Conservation (phyloP, 1,284 basidiomycete species). For the Tilletiopsis washingtonensis region DNA sequence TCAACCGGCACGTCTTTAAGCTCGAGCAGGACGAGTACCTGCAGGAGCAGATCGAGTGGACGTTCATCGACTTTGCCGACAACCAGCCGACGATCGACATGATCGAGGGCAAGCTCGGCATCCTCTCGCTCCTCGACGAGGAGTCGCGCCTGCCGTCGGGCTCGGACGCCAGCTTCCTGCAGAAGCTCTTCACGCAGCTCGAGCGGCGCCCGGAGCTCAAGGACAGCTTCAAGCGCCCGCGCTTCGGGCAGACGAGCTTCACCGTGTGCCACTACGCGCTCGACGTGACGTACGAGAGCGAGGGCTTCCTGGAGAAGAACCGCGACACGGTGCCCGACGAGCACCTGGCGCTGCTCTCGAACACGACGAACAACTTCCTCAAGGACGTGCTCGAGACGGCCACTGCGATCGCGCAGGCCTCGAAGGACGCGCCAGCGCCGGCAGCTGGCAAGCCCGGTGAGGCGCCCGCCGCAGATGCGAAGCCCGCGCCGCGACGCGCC, state of each 20-base stretch:
- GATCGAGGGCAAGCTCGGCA: slow-evolving; percentile 93
- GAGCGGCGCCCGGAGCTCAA: slow-evolving; percentile 70
- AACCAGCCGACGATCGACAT: slow-evolving; percentile 98
- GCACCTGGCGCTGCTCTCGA: slow-evolving; percentile 76
- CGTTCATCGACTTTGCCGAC: slow-evolving; percentile 96
- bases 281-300: slow-evolving; percentile 96
- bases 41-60: slow-evolving; percentile 98
- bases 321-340: slow-evolving; percentile 98
- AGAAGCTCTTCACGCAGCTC: slow-evolving; percentile 85
- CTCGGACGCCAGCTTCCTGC: slow-evolving; percentile 83
- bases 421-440: slow-evolving; percentile 8
- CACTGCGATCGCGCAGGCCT: slow-evolving; percentile 57
- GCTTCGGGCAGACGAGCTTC: slow-evolving; percentile 93
- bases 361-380: slow-evolving; percentile 83
- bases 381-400: slow-evolving; percentile 89
- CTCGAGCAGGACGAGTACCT: slow-evolving; percentile 99
- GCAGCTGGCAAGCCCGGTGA: slow-evolving; percentile 8
- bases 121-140: slow-evolving; percentile 89
- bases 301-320: slow-evolving; percentile 98
- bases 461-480: slow-evolving; percentile 10
- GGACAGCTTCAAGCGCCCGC: slow-evolving; percentile 90
- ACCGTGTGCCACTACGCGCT: slow-evolving; percentile 97
- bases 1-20: slow-evolving; percentile 55
- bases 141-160: slow-evolving; percentile 94
- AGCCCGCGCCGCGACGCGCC: slow-evolving; percentile 22